Evolutionary conservation across 768 basidiomycete species (phyloP).

Genomic region (Pholiota microspora): DNA sequence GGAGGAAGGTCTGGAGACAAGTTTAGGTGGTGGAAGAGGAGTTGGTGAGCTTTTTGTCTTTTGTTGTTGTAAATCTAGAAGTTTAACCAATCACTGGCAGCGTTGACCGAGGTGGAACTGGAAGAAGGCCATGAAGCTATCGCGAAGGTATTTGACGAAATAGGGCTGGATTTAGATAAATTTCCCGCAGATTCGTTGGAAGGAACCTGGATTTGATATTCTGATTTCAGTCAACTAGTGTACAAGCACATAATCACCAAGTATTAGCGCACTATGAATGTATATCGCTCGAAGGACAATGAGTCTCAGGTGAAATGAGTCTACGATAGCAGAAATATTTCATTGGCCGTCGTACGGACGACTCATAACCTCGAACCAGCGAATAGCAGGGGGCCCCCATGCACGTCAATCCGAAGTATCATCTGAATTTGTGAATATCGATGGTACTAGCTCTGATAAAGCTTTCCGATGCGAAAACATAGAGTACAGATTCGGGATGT

Average conservation of each 20-base stretch:
- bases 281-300: too few species aligned
- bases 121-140: constrained; percentile 36
- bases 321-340: too few species aligned
- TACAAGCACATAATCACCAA: too few species aligned
- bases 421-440: neutral
- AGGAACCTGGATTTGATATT: constrained; percentile 42
- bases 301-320: too few species aligned
- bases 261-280: too few species aligned
- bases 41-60: constrained; percentile 43
- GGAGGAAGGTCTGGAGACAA: constrained; percentile 44
- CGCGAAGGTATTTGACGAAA: constrained; percentile 43
- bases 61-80: too few species aligned
- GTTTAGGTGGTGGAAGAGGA: constrained; percentile 51
- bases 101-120: constrained; percentile 36
- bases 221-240: neutral
- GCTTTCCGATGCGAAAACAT: neutral
- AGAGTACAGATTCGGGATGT: too few species aligned
- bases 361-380: neutral
- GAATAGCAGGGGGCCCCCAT: neutral
- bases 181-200: constrained; percentile 47
- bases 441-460: neutral
- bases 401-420: neutral
- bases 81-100: too few species aligned
- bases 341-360: too few species aligned
- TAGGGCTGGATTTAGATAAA: constrained; percentile 37